Conservation (phyloP, 305 asterid genomes). For the Solanum hybrid region DNA sequence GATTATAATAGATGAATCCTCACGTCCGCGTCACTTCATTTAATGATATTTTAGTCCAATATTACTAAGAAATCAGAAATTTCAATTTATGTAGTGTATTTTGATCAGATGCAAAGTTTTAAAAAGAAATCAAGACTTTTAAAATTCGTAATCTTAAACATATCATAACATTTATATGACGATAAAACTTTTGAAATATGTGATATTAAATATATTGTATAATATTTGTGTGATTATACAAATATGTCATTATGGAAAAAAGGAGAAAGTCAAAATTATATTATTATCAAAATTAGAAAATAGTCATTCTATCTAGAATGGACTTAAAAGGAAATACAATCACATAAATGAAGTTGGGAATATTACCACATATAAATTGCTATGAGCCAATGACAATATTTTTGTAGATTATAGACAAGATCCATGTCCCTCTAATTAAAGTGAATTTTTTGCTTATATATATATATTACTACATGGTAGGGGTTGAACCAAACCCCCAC, state of each 20-base stretch:
- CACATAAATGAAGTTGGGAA: neutral
- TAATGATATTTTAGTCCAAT: neutral
- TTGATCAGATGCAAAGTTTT: neutral
- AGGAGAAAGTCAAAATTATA: neutral
- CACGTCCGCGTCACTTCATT: neutral
- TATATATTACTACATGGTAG: neutral
- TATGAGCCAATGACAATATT: no score
- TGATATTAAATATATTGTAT: neutral
- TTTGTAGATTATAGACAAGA: neutral
- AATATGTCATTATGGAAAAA: neutral
- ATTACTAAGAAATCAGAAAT: neutral
- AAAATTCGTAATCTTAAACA: neutral
- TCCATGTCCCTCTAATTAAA: neutral
- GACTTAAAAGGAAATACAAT: neutral
- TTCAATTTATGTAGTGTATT: neutral
- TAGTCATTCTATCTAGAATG: neutral
- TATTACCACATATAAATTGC: neutral
- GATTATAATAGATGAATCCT: neutral
- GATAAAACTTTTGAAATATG: neutral
- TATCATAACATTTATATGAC: neutral
- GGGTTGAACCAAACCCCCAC: neutral
- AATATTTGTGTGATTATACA: neutral
- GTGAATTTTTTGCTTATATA: neutral
- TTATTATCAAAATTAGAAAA: neutral
- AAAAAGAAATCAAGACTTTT: neutral